These are phyloP conservation scores for Cyberlindnera samutprakarnensis DNA, from an alignment of 805 yeast species.

Conservation along the genomic window DNA sequence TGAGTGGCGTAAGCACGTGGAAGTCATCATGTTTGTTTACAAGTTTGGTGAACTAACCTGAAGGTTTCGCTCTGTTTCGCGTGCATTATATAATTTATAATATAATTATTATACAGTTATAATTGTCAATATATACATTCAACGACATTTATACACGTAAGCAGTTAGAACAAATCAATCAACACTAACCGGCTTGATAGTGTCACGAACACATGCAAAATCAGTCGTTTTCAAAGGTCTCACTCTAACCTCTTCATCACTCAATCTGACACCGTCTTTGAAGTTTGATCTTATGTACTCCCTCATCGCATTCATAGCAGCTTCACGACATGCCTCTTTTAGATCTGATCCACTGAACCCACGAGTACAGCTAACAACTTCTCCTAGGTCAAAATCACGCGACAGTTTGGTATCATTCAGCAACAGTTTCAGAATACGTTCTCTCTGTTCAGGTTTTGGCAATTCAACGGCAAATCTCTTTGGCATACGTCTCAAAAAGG, in stretches of 20 bases:
- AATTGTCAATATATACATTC: too few species aligned
- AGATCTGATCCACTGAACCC: constrained; percentile 89
- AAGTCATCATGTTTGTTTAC: not conserved
- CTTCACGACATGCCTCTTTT: constrained; percentile 86
- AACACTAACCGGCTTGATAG: constrained; percentile 1
- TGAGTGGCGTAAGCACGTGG: not conserved
- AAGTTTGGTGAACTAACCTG: too few species aligned
- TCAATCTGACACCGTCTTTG: constrained; percentile 25
- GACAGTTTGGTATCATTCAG: constrained; percentile 61
- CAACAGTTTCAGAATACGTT: constrained; percentile 60
- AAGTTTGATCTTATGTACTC: constrained; percentile 65
- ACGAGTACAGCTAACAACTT: constrained; percentile 53
- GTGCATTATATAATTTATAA: too few species aligned
- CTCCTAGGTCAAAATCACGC: constrained; percentile 45
- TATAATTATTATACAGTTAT: too few species aligned
- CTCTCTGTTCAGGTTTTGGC: constrained; percentile 64
- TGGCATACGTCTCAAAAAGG: constrained; percentile 89
- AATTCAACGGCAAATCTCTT: constrained; percentile 74
- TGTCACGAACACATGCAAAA: constrained; percentile 26
- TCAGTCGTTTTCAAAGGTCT: constrained; percentile 58
- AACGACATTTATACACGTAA: too few species aligned
- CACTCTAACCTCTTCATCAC: constrained; percentile 35
- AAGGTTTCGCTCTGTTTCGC: too few species aligned
- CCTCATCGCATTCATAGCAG: constrained; percentile 82
- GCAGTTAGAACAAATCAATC: constrained; percentile 1